Base-by-base conservation (phyloP, 768 basidiomycete genomes). In the Cystofilobasidium bisporidii region DNA sequence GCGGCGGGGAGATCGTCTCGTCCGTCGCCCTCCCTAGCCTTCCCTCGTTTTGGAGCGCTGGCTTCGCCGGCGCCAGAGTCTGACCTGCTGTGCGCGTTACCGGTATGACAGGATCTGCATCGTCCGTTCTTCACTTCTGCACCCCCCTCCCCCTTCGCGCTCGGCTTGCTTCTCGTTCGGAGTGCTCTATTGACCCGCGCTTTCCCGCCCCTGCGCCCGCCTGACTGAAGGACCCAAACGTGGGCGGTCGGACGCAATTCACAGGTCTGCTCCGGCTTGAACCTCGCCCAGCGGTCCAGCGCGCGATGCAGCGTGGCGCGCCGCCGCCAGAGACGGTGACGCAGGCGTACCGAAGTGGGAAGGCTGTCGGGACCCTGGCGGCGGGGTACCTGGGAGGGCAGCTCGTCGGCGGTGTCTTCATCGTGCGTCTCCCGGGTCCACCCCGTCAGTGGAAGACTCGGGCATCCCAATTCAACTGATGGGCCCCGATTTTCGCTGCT, bases 101-200 rank as follows among this genome's bases (percentile, higher is more conserved):
- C n/a, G n/a, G n/a, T n/a, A n/a, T n/a, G n/a, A n/a, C 0, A 89
- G 89, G 9, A 90, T 89, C 38, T 83, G 84, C 64, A 85, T 92
- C 77, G 69, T 85, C 62, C 85, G 85, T 71, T 62, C 38, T 1
- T 18, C 41, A 18, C 17, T 33, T 30, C n/a, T n/a, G n/a, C n/a
- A n/a, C n/a, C n/a, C n/a, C 17, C 33, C 22, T n/a, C 22, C 32
- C 47, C 43, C 36, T 36, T 36, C 36, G 36, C 12, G 15, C 48
- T 50, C 28, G n/a, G n/a, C n/a, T 45, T 68, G 71, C 65, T 84
- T 91, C 59, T 87, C 88, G 45, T 91, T 91, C 53, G 53, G 22
- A 50, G 11, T 9, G 48, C 26, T 24, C 8, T 10, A 9, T 24
- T 6, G 45, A 47, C 12, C n/a, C 15, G 2, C n/a, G 15, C 48